Percentiles rank a stretch among this genome's conserved stretches.
These are phyloP conservation scores for Curvularia sp. DNA, from an alignment of 2,329 filamentous ascomycete genomes.

Conservation along the genomic window DNA sequence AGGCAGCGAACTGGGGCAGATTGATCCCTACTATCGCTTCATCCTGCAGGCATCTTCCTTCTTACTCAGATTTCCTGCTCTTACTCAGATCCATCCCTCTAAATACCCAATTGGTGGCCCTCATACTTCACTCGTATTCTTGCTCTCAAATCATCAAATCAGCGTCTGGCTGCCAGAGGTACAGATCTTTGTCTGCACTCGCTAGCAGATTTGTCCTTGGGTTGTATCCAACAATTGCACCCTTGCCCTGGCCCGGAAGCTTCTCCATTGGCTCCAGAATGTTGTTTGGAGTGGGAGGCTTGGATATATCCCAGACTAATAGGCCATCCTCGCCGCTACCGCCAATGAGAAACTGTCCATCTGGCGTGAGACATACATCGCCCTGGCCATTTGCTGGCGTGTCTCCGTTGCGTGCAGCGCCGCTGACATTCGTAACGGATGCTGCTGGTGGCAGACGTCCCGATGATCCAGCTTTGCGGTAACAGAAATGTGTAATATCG, in stretches of 20 bases:
- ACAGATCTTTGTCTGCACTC: slow-evolving; percentile 81
- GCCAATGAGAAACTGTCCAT: slow-evolving; percentile 86
- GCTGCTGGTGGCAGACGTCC: slow-evolving; percentile 56
- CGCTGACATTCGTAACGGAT: slow-evolving; percentile 59
- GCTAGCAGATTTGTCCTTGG: slow-evolving; percentile 91
- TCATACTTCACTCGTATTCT: neutral
- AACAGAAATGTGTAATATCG: slow-evolving; percentile 74
- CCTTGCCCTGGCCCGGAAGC: slow-evolving; percentile 67
- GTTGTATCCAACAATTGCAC: slow-evolving; percentile 83
- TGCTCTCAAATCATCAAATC: slow-evolving; percentile 48
- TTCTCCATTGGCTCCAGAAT: slow-evolving; percentile 68
- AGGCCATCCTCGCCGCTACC: slow-evolving; percentile 75
- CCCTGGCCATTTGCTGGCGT: slow-evolving; percentile 60
- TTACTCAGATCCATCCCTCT: neutral
- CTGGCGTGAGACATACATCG: slow-evolving; percentile 87
- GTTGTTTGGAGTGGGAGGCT: slow-evolving; percentile 60
- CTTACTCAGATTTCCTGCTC: neutral
- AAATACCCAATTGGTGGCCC: neutral
- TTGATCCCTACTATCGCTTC: neutral
- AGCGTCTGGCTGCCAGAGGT: slow-evolving; percentile 57
- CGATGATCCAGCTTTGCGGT: slow-evolving; percentile 53
- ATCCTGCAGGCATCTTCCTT: neutral
- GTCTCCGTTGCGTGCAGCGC: slow-evolving; percentile 55
- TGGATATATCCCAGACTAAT: slow-evolving; percentile 81
- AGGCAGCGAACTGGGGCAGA: neutral